These are phyloP conservation scores for Solanum rostratum DNA, from an alignment of 257 asterid species.

Conservation along the genomic window DNA sequence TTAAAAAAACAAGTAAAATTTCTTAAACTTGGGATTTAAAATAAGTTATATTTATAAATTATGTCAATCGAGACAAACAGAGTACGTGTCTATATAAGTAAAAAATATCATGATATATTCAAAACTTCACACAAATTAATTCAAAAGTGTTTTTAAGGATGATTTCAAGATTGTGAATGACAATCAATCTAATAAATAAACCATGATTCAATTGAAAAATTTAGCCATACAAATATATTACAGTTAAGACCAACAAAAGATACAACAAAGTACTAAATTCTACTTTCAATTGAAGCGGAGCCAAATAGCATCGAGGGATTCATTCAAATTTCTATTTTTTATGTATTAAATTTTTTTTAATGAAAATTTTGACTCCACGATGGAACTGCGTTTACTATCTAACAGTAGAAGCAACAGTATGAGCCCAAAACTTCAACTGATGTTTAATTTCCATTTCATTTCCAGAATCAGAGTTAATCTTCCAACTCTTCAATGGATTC, in stretches of 20 bases:
- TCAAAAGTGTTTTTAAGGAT: not conserved
- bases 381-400: too few relatives aligned
- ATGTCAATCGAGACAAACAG: too few relatives aligned
- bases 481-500: constrained; percentile 27
- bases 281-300: not conserved
- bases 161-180: not conserved
- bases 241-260: not conserved
- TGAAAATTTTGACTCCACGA: too few relatives aligned
- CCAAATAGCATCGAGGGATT: too few relatives aligned
- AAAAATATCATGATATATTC: too few relatives aligned
- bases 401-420: constrained; percentile 57
- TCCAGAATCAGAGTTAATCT: constrained; percentile 26
- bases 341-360: too few relatives aligned
- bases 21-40: too few relatives aligned
- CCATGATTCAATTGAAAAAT: not conserved
- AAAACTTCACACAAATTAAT: not conserved
- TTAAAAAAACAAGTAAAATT: too few relatives aligned
- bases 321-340: too few relatives aligned
- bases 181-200: not conserved
- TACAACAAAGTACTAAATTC: not conserved
- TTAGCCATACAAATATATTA: not conserved
- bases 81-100: too few relatives aligned
- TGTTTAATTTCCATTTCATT: constrained; percentile 52
- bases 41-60: too few relatives aligned
- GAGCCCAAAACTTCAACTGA: constrained; percentile 71